A percentile compares a stretch with the other conserved stretches of the same genome.
Evolutionary conservation across 2,329 filamentous ascomycete genomes (phyloP).

Genomic region (Fusarium sp.): DNA sequence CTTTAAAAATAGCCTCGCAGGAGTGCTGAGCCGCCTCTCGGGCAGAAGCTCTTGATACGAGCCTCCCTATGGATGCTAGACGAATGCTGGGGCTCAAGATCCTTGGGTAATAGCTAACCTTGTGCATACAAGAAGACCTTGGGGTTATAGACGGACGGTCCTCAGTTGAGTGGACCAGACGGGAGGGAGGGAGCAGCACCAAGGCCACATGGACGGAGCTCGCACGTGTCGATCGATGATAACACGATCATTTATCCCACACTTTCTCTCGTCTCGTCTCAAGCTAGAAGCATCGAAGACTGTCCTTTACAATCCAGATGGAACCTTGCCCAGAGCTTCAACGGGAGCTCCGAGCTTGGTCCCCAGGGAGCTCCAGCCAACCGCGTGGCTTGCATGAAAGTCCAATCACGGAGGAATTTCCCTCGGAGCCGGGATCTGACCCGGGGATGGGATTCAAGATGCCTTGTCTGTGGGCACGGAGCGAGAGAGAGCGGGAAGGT

Average conservation of each 20-base stretch:
- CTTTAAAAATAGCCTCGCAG: neutral
- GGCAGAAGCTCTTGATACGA: neutral
- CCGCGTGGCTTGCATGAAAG: conserved; percentile 18
- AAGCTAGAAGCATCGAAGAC: neutral
- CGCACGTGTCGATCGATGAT: neutral
- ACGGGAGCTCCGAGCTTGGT: neutral
- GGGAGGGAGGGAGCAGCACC: neutral
- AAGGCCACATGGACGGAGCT: neutral
- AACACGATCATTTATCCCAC: neutral
- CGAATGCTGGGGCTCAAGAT: neutral
- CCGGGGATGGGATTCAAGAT: neutral
- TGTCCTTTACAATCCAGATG: neutral
- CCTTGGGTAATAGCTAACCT: neutral
- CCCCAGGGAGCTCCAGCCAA: neutral
- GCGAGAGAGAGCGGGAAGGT: neutral
- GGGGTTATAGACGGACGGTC: neutral
- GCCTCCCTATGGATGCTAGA: neutral
- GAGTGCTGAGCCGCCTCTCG: neutral
- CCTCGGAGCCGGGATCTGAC: conserved; percentile 7
- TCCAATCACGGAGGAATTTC: conserved; percentile 27
- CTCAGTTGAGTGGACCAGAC: neutral
- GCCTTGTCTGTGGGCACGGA: conserved; percentile 6
- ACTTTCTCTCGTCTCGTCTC: neutral
- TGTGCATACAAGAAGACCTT: neutral
- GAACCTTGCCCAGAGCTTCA: neutral